Evolutionary conservation across 768 basidiomycete species (phyloP).

Genomic region (Mycena maculata): DNA sequence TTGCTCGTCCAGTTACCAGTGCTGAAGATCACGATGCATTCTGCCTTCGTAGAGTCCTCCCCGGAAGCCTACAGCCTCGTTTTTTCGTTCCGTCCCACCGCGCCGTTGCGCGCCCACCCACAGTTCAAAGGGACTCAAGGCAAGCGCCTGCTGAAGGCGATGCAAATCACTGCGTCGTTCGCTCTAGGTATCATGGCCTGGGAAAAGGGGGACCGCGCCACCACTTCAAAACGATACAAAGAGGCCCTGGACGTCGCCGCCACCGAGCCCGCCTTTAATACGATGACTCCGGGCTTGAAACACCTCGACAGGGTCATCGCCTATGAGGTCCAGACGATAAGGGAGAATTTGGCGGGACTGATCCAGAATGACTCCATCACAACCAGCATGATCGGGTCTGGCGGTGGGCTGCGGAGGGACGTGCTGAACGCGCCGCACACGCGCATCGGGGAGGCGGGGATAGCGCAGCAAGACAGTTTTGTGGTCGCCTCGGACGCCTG

Average conservation of each 20-base stretch:
- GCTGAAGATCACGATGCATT: slow-evolving; percentile 29
- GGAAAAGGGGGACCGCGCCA: slow-evolving; percentile 46
- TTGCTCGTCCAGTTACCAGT: slow-evolving; percentile 30
- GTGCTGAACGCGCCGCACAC: slow-evolving; percentile 35
- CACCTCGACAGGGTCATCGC: slow-evolving; percentile 40
- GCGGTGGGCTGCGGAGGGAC: slow-evolving; percentile 37
- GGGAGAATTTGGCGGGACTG: slow-evolving; percentile 42
- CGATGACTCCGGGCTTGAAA: slow-evolving; percentile 25
- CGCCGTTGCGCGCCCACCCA: slow-evolving; percentile 28
- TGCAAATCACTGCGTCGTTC: slow-evolving; percentile 45
- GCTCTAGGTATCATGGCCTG: slow-evolving; percentile 48
- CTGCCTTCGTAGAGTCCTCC: slow-evolving; percentile 29
- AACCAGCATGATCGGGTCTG: slow-evolving; percentile 24
- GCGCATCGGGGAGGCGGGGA: slow-evolving; percentile 35
- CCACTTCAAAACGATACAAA: slow-evolving; percentile 47
- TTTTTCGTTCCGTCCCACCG: slow-evolving; percentile 40
- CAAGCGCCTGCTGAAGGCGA: slow-evolving; percentile 44
- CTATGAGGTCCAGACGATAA: slow-evolving; percentile 35
- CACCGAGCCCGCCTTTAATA: slow-evolving; percentile 38
- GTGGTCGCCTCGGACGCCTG: slow-evolving; percentile 46
- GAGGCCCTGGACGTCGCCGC: slow-evolving; percentile 46
- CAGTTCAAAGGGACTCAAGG: slow-evolving; percentile 39
- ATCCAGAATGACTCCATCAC: slow-evolving; percentile 39
- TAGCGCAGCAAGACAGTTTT: slow-evolving; percentile 31
- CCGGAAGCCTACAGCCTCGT: slow-evolving; percentile 48